phyloP scores from a whole-genome alignment of 129 eudicot genomes.

The Saposhnikovia divaricata region DNA sequence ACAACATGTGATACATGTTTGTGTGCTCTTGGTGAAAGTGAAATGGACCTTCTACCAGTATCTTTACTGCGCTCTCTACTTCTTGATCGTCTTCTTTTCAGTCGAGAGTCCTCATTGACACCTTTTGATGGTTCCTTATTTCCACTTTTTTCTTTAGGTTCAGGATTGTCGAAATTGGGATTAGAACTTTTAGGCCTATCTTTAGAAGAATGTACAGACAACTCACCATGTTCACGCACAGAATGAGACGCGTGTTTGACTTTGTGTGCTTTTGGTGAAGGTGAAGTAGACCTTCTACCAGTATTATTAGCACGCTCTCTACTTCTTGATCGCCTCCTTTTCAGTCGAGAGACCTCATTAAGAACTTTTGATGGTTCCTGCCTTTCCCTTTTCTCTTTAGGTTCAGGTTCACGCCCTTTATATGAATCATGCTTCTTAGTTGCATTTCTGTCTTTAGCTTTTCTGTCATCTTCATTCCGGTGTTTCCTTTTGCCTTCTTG shows the following conservation, averaged over 20 bases:
- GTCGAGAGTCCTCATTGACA: slow-evolving; percentile 43
- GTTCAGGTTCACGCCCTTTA: slow-evolving; percentile 28
- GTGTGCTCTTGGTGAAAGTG: slow-evolving; percentile 48
- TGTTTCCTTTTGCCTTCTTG: slow-evolving; percentile 41
- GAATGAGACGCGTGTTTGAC: slow-evolving; percentile 33
- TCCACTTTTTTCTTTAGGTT: neutral
- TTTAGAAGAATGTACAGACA: slow-evolving; percentile 47
- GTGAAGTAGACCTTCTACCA: slow-evolving; percentile 44
- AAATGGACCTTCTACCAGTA: slow-evolving; percentile 40
- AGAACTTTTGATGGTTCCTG: slow-evolving; percentile 18
- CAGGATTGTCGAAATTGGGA: slow-evolving; percentile 31
- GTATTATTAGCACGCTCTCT: slow-evolving; percentile 56
- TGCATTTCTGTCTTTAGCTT: slow-evolving; percentile 32
- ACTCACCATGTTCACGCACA: slow-evolving; percentile 42
- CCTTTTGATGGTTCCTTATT: slow-evolving; percentile 18
- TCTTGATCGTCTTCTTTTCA: slow-evolving; percentile 58
- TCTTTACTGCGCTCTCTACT: slow-evolving; percentile 66
- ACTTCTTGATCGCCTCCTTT: slow-evolving; percentile 68
- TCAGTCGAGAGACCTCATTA: slow-evolving; percentile 46
- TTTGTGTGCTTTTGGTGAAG: slow-evolving; percentile 45
- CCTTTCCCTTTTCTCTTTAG: slow-evolving; percentile 37
- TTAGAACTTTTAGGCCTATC: slow-evolving; percentile 40
- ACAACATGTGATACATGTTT: slow-evolving; percentile 41
- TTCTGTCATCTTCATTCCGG: slow-evolving; percentile 45
- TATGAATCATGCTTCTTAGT: slow-evolving; percentile 38